Evolutionary conservation across 192 early-diverging fungal genomes (phyloP).

Genomic region (Coemansia umbellata): DNA sequence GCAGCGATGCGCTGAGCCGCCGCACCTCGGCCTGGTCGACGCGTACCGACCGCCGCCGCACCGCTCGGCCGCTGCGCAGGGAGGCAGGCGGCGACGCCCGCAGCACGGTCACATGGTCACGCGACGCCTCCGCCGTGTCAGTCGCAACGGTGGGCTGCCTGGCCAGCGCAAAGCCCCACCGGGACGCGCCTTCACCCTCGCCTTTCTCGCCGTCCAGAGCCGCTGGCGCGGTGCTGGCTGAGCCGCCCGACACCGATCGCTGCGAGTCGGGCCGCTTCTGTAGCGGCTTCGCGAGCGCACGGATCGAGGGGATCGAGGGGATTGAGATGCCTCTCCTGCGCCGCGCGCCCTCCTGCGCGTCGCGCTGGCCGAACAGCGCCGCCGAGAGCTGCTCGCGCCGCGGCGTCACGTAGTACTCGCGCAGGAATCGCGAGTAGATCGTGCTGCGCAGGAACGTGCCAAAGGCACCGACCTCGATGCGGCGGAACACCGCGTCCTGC

Average conservation of each 20-base stretch:
- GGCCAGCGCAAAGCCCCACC: constrained; percentile 27
- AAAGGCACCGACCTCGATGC: constrained; percentile 60
- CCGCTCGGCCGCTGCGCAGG: background rate
- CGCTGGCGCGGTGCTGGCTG: background rate
- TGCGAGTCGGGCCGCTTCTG: too few relatives aligned
- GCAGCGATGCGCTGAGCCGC: constrained; percentile 44
- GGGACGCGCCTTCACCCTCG: too few relatives aligned
- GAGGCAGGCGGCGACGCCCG: background rate
- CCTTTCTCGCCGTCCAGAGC: background rate
- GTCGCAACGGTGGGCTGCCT: constrained; percentile 21
- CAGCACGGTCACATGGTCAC: too few relatives aligned
- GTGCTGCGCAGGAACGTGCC: constrained; percentile 58
- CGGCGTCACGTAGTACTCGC: constrained; percentile 51
- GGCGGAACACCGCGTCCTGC: constrained; percentile 61
- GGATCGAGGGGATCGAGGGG: too few relatives aligned
- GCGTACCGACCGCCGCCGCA: constrained; percentile 10
- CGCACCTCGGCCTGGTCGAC: constrained; percentile 41
- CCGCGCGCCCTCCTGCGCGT: too few relatives aligned
- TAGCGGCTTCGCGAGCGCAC: too few relatives aligned
- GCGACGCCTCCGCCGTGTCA: constrained; percentile 11
- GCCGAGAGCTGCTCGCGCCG: constrained; percentile 24
- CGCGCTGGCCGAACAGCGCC: constrained; percentile 20
- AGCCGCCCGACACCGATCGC: constrained; percentile 12
- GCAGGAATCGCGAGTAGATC: constrained; percentile 62
- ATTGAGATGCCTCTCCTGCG: too few relatives aligned